Percentiles rank a stretch among this genome's conserved stretches.
These are phyloP conservation scores for Vitis hybrid DNA, from an alignment of 177 flowering plant genomes.

Conservation along the genomic window DNA sequence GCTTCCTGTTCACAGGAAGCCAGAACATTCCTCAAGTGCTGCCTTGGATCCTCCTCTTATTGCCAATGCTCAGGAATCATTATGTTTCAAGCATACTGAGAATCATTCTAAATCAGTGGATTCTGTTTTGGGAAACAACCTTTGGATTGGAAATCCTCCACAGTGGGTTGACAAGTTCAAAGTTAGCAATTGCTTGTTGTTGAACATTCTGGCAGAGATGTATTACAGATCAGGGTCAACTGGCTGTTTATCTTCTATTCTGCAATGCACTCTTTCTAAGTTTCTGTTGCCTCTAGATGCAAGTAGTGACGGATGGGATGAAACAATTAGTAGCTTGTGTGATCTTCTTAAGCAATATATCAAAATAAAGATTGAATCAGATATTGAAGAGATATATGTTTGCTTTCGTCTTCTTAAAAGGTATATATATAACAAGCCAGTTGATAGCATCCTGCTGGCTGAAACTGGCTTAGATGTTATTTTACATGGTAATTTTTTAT, in stretches of 20 bases:
- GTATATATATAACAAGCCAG: constrained; percentile 30
- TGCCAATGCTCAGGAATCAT: constrained; percentile 17
- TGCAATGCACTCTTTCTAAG: constrained; percentile 44
- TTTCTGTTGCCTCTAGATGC: constrained; percentile 23
- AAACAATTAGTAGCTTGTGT: constrained; percentile 39
- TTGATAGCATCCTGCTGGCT: neutral
- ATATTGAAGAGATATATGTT: constrained; percentile 80
- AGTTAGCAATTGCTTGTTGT: constrained; percentile 39
- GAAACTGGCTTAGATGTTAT: neutral
- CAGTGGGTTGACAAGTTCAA: constrained; percentile 71
- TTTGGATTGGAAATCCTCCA: constrained; percentile 85
- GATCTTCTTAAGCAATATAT: constrained; percentile 82
- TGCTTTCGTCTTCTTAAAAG: constrained; percentile 80
- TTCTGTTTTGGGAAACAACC: constrained; percentile 21
- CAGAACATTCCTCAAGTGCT: constrained; percentile 28
- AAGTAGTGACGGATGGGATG: constrained; percentile 35
- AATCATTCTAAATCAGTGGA: constrained; percentile 11
- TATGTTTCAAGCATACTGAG: constrained; percentile 7
- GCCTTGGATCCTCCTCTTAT: constrained; percentile 11
- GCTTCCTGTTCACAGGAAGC: constrained; percentile 66
- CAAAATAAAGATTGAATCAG: constrained; percentile 57
- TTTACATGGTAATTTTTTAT: no score
- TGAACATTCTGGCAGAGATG: constrained; percentile 51
- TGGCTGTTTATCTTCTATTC: constrained; percentile 46
- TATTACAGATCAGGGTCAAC: constrained; percentile 35